These are phyloP conservation scores for Lepiota brunneoincarnata DNA, from an alignment of 768 basidiomycete genomes.

Conservation along the genomic window DNA sequence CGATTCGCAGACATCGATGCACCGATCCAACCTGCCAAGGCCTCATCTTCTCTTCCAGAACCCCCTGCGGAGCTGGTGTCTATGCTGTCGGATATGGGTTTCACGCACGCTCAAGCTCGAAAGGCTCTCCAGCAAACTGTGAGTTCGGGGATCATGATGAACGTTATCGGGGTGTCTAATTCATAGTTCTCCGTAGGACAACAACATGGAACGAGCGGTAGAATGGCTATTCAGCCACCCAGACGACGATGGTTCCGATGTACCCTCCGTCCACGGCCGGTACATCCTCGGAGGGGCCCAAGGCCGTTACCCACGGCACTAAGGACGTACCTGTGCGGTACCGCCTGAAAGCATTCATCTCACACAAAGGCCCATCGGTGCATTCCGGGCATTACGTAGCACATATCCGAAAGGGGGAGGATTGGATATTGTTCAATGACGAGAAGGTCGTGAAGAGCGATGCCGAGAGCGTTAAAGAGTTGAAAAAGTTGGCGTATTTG, in stretches of 20 bases:
- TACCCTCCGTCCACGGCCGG: constrained; percentile 23
- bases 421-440: constrained; percentile 93
- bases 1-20: constrained; percentile 73
- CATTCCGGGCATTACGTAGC: constrained; percentile 95
- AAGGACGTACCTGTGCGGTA: constrained; percentile 70
- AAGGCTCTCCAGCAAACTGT: constrained; percentile 90
- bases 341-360: constrained; percentile 88
- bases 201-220: constrained; percentile 80
- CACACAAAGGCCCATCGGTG: constrained; percentile 94
- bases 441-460: constrained; percentile 95
- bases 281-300: constrained; percentile 18
- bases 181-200: constrained; percentile 41
- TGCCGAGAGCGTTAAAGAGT: constrained; percentile 69
- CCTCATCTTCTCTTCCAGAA: constrained; percentile 30
- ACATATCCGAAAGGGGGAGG: constrained; percentile 56
- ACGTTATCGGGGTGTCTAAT: not conserved
- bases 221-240: constrained; percentile 97
- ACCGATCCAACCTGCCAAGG: constrained; percentile 48
- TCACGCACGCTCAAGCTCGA: constrained; percentile 74
- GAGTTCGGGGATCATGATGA: constrained; percentile 22
- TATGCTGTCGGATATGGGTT: constrained; percentile 90
- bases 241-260: constrained; percentile 74
- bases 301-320: constrained; percentile 45
- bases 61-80: constrained; percentile 68
- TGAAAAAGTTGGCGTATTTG: constrained; percentile 88